phyloP scores from a whole-genome alignment of 164 flowering plant genomes.

The Saururus chinensis region DNA sequence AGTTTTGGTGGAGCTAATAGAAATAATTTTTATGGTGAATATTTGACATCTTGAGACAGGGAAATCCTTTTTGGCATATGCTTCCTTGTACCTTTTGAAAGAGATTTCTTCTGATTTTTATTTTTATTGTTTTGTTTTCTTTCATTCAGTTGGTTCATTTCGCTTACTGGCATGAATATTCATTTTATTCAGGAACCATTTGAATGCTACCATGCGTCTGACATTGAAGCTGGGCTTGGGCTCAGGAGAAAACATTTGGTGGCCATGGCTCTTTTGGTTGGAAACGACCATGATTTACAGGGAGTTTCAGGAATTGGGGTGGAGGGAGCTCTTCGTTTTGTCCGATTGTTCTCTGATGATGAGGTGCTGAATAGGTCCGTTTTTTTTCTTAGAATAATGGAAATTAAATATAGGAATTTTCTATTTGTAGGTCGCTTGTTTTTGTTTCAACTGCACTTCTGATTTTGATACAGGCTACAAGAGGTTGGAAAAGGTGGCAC shows the following conservation, averaged over 20 bases:
- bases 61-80: too few species aligned
- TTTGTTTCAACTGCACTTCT: too few species aligned
- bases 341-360: conserved; percentile 46
- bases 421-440: too few species aligned
- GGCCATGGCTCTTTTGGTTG: conserved; percentile 83
- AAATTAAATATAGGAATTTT: too few species aligned
- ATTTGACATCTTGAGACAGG: too few species aligned
- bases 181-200: conserved; percentile 67
- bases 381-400: background rate
- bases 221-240: conserved; percentile 83
- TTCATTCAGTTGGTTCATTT: too few species aligned
- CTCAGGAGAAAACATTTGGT: conserved; percentile 74
- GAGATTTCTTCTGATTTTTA: too few species aligned
- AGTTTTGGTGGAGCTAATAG: too few species aligned
- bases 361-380: conserved; percentile 65
- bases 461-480: conserved; percentile 41
- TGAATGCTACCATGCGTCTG: conserved; percentile 79
- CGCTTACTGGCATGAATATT: background rate
- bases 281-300: conserved; percentile 68
- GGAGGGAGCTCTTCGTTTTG: conserved; percentile 76
- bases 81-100: too few species aligned
- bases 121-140: too few species aligned
- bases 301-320: conserved; percentile 87
- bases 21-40: too few species aligned
- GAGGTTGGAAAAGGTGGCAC: conserved; percentile 41